A percentile compares a stretch with the other conserved stretches of the same genome.
These are phyloP conservation scores for Aureobasidium leucospermi DNA, from an alignment of 2,329 filamentous ascomycete genomes.

Conservation along the genomic window DNA sequence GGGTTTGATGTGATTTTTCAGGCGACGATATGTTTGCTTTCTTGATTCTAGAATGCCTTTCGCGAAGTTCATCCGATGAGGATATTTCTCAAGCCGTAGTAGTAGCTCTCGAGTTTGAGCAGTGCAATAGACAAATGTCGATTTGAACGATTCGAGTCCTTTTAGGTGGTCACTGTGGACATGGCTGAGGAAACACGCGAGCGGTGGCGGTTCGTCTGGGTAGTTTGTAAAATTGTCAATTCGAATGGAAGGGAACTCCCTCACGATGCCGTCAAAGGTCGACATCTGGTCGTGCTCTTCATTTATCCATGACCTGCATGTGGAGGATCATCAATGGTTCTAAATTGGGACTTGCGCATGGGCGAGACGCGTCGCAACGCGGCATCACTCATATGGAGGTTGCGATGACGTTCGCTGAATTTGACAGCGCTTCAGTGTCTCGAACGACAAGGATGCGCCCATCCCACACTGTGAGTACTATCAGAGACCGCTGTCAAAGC, in stretches of 20 bases:
- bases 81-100: constrained; percentile 68
- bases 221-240: constrained; percentile 73
- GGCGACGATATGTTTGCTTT: constrained; percentile 67
- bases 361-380: not conserved
- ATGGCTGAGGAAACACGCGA: constrained; percentile 87
- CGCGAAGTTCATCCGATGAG: constrained; percentile 73
- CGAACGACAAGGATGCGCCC: not conserved
- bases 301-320: not conserved
- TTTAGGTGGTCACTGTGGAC: constrained; percentile 84
- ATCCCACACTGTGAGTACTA: not conserved
- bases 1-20: constrained; percentile 66
- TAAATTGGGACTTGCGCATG: not conserved
- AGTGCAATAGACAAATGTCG: constrained; percentile 87
- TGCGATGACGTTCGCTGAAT: not conserved
- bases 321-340: constrained; percentile 9
- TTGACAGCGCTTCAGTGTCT: not conserved
- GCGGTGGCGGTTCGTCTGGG: constrained; percentile 49
- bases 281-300: constrained; percentile 51
- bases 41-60: constrained; percentile 69
- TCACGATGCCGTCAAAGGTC: constrained; percentile 64
- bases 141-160: constrained; percentile 67
- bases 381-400: not conserved
- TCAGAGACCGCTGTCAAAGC: not conserved
- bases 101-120: constrained; percentile 72
- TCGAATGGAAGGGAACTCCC: constrained; percentile 72